Percentiles rank a stretch among this genome's conserved stretches.
Evolutionary conservation across 2,329 filamentous ascomycete species (phyloP).

Genomic region (Phyllosticta ampelicida): DNA sequence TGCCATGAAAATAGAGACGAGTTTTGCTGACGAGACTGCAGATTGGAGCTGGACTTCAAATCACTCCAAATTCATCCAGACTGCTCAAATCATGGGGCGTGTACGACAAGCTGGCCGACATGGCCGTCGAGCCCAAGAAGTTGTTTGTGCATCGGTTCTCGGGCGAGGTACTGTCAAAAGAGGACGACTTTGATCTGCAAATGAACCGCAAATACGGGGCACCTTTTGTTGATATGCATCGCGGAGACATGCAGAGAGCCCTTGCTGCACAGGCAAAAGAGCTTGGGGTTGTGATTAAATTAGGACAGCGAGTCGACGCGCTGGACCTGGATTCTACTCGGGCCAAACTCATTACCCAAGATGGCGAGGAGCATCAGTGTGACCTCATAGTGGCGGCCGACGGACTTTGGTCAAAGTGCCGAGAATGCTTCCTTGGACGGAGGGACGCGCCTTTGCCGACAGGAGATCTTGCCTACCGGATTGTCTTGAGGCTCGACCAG

Average conservation of each 20-base stretch:
- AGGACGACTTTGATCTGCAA: constrained; percentile 42
- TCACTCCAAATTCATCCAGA: constrained; percentile 33
- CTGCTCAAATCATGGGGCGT: constrained; percentile 43
- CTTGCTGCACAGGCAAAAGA: constrained; percentile 42
- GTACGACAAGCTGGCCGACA: constrained; percentile 29
- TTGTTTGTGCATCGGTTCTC: constrained; percentile 45
- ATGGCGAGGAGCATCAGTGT: constrained; percentile 32
- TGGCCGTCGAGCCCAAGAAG: constrained; percentile 34
- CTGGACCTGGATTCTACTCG: constrained; percentile 37
- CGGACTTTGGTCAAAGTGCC: constrained; percentile 51
- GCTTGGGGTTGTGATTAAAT: constrained; percentile 41
- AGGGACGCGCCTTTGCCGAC: constrained; percentile 45
- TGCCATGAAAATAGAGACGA: not conserved
- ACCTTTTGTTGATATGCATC: constrained; percentile 51
- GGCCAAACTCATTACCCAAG: constrained; percentile 30
- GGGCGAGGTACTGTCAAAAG: constrained; percentile 36
- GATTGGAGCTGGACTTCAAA: constrained; percentile 26
- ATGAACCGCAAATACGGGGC: constrained; percentile 45
- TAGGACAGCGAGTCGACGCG: constrained; percentile 38
- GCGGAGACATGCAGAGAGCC: constrained; percentile 49
- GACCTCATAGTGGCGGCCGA: constrained; percentile 55
- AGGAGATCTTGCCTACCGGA: constrained; percentile 55
- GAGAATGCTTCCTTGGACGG: constrained; percentile 37
- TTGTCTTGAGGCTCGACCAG: constrained; percentile 44
- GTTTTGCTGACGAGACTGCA: constrained; percentile 9